phyloP scores from a whole-genome alignment of 148 eudicot species.

The Nepenthes mirabilis region DNA sequence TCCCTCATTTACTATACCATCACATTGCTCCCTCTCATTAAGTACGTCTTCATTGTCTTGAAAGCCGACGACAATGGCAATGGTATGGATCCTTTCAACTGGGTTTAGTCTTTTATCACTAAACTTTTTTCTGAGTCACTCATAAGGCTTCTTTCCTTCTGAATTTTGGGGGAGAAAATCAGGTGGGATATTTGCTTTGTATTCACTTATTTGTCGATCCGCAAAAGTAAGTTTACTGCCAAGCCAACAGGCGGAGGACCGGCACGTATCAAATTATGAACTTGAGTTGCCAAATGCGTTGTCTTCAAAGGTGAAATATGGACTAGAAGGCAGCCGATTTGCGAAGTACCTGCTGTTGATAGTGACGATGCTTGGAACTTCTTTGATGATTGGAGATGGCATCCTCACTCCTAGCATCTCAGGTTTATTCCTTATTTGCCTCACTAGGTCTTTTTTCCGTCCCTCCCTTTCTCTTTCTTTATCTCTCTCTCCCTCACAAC shows the following conservation, averaged over 20 bases:
- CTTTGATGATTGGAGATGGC: constrained; percentile 34
- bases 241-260: constrained; percentile 38
- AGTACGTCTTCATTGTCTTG: too few relatives aligned
- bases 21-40: too few relatives aligned
- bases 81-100: too few relatives aligned
- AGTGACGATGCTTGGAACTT: constrained; percentile 38
- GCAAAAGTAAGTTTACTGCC: constrained; percentile 43
- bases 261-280: constrained; percentile 26
- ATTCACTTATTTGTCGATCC: constrained; percentile 35
- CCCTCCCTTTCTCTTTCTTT: too few relatives aligned
- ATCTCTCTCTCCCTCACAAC: too few relatives aligned
- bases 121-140: too few relatives aligned
- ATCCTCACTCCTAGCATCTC: constrained; percentile 36
- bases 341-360: constrained; percentile 32
- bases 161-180: too few relatives aligned
- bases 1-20: too few relatives aligned
- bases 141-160: too few relatives aligned
- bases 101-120: too few relatives aligned
- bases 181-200: constrained; percentile 56
- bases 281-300: constrained; percentile 17
- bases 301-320: constrained; percentile 22
- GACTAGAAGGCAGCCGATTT: constrained; percentile 20
- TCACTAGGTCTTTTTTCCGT: not conserved
- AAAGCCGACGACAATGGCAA: too few relatives aligned
- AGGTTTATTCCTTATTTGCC: constrained; percentile 11